These are phyloP conservation scores for Ganoderma resinaceum DNA, from an alignment of 1,284 basidiomycete species.

Conservation along the genomic window DNA sequence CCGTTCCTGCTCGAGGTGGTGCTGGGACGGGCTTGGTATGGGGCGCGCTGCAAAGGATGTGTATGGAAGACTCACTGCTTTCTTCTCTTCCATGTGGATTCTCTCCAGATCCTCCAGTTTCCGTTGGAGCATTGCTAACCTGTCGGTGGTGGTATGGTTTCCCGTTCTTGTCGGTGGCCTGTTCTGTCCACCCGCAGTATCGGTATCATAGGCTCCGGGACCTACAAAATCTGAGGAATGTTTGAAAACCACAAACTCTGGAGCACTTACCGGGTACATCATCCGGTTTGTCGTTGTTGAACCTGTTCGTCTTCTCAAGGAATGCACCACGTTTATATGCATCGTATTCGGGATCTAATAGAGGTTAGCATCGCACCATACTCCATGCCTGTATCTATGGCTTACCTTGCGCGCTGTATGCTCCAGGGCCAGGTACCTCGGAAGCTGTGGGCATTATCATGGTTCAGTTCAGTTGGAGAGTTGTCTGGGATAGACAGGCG, in stretches of 20 bases:
- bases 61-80: conserved; percentile 52
- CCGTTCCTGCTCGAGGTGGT: conserved; percentile 63
- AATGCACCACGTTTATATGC: conserved; percentile 63
- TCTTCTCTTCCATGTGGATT: conserved; percentile 71
- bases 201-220: conserved; percentile 44
- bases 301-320: conserved; percentile 60
- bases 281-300: conserved; percentile 49
- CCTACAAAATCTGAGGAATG: conserved; percentile 36
- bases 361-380: background rate
- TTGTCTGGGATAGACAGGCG: background rate
- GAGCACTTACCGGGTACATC: conserved; percentile 49
- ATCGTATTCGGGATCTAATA: conserved; percentile 51
- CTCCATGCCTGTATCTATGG: background rate
- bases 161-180: conserved; percentile 23
- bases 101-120: conserved; percentile 74
- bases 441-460: conserved; percentile 24
- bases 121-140: conserved; percentile 61
- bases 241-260: background rate
- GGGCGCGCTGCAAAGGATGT: background rate
- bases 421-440: conserved; percentile 39
- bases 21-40: conserved; percentile 44
- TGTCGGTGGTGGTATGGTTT: conserved; percentile 42
- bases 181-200: conserved; percentile 21
- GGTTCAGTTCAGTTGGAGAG: background rate
- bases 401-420: conserved; percentile 38